phyloP scores from a whole-genome alignment of 495 filamentous ascomycete species.

The Neurospora hispaniola region DNA sequence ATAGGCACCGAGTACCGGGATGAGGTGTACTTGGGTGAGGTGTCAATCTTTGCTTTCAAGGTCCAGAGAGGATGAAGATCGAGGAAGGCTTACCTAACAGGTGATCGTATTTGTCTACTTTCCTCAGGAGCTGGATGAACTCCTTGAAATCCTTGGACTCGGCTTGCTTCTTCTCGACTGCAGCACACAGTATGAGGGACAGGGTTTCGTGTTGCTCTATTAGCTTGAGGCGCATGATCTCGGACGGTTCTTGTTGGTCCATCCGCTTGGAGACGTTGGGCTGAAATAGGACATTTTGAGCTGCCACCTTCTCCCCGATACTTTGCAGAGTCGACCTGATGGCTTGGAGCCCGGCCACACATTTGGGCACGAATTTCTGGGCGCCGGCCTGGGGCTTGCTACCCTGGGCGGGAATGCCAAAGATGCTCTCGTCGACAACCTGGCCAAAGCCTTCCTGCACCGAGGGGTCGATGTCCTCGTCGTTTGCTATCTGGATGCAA shows the following conservation, averaged over 20 bases:
- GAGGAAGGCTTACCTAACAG: conserved; percentile 24
- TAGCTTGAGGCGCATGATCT: conserved; percentile 61
- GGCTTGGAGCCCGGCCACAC: conserved; percentile 58
- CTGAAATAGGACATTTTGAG: conserved; percentile 56
- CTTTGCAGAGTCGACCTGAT: conserved; percentile 63
- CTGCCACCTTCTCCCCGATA: conserved; percentile 61
- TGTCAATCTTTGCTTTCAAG: not conserved
- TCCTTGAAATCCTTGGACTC: conserved; percentile 58
- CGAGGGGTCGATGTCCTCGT: conserved; percentile 33
- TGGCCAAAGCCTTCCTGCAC: conserved; percentile 27
- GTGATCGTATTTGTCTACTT: conserved; percentile 61
- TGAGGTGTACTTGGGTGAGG: conserved; percentile 53
- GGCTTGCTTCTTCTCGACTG: conserved; percentile 64
- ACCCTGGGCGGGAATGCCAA: conserved; percentile 19
- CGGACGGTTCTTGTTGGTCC: conserved; percentile 64
- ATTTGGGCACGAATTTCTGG: conserved; percentile 51
- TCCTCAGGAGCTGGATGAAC: conserved; percentile 53
- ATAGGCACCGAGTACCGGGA: conserved; percentile 64
- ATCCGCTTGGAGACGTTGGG: conserved; percentile 41
- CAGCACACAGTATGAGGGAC: conserved; percentile 60
- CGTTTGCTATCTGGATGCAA: conserved; percentile 52
- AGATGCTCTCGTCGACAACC: conserved; percentile 30
- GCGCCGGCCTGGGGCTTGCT: conserved; percentile 2
- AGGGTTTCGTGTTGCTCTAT: conserved; percentile 81
- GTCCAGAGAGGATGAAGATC: not conserved